Conservation (phyloP, 2,329 filamentous ascomycete genomes). For the Penicillium brasilianum region DNA sequence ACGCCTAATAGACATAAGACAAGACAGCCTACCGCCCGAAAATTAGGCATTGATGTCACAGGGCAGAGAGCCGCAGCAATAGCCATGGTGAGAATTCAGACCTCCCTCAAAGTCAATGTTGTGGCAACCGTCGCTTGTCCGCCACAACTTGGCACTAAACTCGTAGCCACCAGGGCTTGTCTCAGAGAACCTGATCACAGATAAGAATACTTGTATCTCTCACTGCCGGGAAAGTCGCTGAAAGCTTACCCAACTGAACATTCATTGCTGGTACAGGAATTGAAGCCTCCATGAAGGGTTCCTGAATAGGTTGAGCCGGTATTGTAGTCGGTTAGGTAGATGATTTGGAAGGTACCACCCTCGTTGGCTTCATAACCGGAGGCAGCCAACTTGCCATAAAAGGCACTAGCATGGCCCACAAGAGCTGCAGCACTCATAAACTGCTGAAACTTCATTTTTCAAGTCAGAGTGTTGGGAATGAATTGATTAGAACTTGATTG, state of each 20-base stretch:
- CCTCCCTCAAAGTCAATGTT: constrained; percentile 18
- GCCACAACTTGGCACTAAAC: constrained; percentile 14
- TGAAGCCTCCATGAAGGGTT: no score
- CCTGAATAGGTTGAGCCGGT: constrained; percentile 13
- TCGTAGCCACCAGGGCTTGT: constrained; percentile 9
- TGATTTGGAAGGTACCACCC: constrained; percentile 13
- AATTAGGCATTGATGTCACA: constrained; percentile 15
- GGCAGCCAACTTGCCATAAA: constrained; percentile 14
- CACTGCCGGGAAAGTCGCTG: no score
- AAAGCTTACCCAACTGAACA: no score
- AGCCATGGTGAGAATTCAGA: constrained; percentile 10
- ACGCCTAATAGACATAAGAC: no score
- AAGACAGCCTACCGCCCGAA: no score
- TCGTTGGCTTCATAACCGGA: constrained; percentile 10
- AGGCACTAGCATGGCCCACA: constrained; percentile 10
- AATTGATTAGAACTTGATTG: no score
- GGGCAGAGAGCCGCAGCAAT: no score
- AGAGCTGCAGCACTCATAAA: constrained; percentile 13
- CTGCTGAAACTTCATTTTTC: constrained; percentile 11
- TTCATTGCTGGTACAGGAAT: no score
- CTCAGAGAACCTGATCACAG: constrained; percentile 7
- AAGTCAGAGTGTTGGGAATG: no score
- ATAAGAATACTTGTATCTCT: no score
- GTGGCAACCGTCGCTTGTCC: constrained; percentile 15
- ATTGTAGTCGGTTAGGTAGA: constrained; percentile 16